Percentiles rank a stretch among this genome's conserved stretches.
Conservation (phyloP, 2,329 filamentous ascomycete genomes). For the Penicillium sp. region DNA sequence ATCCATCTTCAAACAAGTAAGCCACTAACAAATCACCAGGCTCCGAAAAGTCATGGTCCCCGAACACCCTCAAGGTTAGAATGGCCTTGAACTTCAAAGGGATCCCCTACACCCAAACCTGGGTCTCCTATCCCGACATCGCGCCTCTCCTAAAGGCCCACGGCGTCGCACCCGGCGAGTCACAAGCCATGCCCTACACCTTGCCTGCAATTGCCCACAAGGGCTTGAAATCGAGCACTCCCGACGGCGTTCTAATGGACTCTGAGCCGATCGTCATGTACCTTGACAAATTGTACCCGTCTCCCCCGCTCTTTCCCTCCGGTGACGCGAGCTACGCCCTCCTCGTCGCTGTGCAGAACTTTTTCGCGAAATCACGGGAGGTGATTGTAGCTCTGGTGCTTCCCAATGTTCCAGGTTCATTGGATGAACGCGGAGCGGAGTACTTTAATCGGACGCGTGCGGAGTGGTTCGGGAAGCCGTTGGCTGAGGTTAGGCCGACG, state of each 20-base stretch:
- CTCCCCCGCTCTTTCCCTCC: slow-evolving; percentile 32
- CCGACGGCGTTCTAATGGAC: slow-evolving; percentile 32
- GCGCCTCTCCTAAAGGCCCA: slow-evolving; percentile 27
- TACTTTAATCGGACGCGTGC: slow-evolving; percentile 33
- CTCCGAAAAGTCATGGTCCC: slow-evolving; percentile 30
- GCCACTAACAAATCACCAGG: slow-evolving; percentile 19
- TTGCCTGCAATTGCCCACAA: slow-evolving; percentile 36
- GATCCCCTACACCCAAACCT: slow-evolving; percentile 29
- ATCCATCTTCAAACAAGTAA: not conserved
- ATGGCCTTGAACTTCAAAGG: slow-evolving; percentile 28
- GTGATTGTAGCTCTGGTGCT: slow-evolving; percentile 17
- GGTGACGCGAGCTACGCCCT: slow-evolving; percentile 35
- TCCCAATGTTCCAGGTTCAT: slow-evolving; percentile 21
- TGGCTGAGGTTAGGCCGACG: slow-evolving; percentile 30
- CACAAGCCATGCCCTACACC: slow-evolving; percentile 23
- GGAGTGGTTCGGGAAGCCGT: slow-evolving; percentile 26
- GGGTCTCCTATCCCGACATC: slow-evolving; percentile 28
- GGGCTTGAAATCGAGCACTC: slow-evolving; percentile 22
- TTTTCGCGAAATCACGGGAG: slow-evolving; percentile 3
- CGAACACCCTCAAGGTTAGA: slow-evolving; percentile 27
- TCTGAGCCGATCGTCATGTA: slow-evolving; percentile 34
- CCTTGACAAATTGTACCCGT: slow-evolving; percentile 31
- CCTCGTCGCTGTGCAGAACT: slow-evolving; percentile 21
- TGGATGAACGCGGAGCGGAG: slow-evolving; percentile 30
- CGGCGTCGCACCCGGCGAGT: slow-evolving; percentile 20